Evolutionary conservation across 805 yeast species (phyloP), one percentile per base, ranked within the genome.

Genomic region (Yarrowia porcina): DNA sequence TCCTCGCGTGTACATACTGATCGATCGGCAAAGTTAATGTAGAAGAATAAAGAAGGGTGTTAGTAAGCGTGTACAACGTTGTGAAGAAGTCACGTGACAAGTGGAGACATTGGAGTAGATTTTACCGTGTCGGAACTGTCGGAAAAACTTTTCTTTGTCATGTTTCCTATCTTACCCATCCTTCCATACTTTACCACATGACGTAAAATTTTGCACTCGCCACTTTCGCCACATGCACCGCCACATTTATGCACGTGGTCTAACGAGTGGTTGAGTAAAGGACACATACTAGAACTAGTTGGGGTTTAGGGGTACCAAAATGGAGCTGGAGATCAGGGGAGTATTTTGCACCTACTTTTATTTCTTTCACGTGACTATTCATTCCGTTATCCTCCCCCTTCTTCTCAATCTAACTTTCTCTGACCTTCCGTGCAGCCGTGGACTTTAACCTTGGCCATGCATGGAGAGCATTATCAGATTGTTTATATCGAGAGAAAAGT

Each of bases 351-450:
- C 4, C 1, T 17, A n/a, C 0, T n/a, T 4, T n/a, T 3, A 9
- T 2, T 5, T 4, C 10, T 10, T 1, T 17, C 49, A n/a, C 21
- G 3, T 25, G 4, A 17, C n/a, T 17, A 7, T 17, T 4, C n/a
- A 10, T 13, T 17, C 15, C 12, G 9, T 5, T 30, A 17, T 17
- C 25, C 28, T 13, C 11, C 8, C n/a, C 20, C 10, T n/a, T 35
- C 20, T 15, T 20, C 12, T 20, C 27, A 3, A 6, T 15, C 12
- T 23, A 45, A 13, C 50, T 47, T 45, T 20, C 38, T 25, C 38
- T 28, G 54, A 13, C 36, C 38, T 47, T 47, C 54, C 54, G 54
- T 18, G 27, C 13, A 47, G 38, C 54, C 54, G 56, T 49, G 39
- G 56, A 28, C 30, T n/a, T 49, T 8, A 49, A 49, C 56, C 28